These are phyloP conservation scores for Ceratocystis colombiana DNA, from an alignment of 2,329 filamentous ascomycete genomes.

Conservation along the genomic window DNA sequence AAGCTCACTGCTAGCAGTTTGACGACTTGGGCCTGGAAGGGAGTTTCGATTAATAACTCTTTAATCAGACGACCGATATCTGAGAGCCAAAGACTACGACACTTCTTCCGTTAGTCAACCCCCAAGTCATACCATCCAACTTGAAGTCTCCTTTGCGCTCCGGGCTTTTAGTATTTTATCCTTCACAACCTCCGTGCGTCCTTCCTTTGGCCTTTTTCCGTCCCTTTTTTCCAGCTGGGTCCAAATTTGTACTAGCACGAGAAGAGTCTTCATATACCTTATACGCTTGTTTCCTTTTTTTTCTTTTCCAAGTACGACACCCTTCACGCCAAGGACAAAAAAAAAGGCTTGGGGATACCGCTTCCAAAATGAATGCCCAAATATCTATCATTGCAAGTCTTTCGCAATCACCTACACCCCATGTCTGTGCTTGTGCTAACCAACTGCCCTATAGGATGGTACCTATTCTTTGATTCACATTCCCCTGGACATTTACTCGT, in stretches of 20 bases:
- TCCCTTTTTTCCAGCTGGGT: slow-evolving; percentile 5
- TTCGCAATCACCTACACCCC: background rate
- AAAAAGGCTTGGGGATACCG: too few relatives aligned
- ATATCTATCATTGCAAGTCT: slow-evolving; percentile 47
- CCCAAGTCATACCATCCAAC: background rate
- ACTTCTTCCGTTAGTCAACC: too few relatives aligned
- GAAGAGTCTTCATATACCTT: background rate
- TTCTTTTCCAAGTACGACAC: background rate
- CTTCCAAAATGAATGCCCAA: slow-evolving; percentile 43
- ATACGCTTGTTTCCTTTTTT: background rate
- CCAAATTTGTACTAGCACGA: slow-evolving; percentile 24
- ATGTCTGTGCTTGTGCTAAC: background rate
- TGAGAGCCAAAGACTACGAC: background rate
- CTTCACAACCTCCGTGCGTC: slow-evolving; percentile 10
- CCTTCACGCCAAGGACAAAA: slow-evolving; percentile 3
- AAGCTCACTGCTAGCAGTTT: slow-evolving; percentile 11
- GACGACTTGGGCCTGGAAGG: background rate
- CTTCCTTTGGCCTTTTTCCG: slow-evolving; percentile 1
- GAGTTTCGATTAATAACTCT: background rate
- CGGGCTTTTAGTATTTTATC: slow-evolving; percentile 1
- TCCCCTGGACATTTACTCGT: slow-evolving; percentile 64
- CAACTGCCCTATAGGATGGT: slow-evolving; percentile 54
- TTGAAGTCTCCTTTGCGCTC: slow-evolving; percentile 1
- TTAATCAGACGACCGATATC: background rate
- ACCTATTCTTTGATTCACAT: slow-evolving; percentile 84